Conservation (phyloP, 1,284 basidiomycete genomes). For the Trametes hirsuta region DNA sequence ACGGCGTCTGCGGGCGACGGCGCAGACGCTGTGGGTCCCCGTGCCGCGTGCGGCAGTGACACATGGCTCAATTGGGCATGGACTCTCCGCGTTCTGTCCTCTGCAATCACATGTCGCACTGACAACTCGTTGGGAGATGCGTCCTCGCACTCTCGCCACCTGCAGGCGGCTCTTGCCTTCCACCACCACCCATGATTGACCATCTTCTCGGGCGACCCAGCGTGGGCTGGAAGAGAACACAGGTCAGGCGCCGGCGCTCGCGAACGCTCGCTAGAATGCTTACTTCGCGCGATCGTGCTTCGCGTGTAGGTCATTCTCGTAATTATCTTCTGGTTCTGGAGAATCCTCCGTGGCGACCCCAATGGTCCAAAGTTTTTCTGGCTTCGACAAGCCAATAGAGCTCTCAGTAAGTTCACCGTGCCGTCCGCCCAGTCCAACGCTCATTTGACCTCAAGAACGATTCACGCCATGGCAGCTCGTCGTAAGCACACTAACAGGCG, state of each 20-base stretch:
- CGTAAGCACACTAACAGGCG: slow-evolving; percentile 79
- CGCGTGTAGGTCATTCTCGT: slow-evolving; percentile 76
- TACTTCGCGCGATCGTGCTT: neutral
- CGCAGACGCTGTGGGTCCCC: slow-evolving; percentile 14
- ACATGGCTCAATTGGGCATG: slow-evolving; percentile 7
- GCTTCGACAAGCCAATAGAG: slow-evolving; percentile 61
- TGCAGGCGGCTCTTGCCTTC: slow-evolving; percentile 9
- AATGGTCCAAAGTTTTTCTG: slow-evolving; percentile 67
- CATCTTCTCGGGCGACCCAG: slow-evolving; percentile 42
- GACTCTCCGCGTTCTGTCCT: slow-evolving; percentile 2
- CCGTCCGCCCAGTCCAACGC: neutral
- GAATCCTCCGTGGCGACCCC: slow-evolving; percentile 72
- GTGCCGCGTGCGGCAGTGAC: slow-evolving; percentile 5
- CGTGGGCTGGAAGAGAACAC: slow-evolving; percentile 42
- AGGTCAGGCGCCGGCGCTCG: slow-evolving; percentile 28
- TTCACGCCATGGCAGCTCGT: slow-evolving; percentile 97
- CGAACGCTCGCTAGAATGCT: neutral
- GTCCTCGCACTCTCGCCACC: neutral
- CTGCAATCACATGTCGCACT: slow-evolving; percentile 24
- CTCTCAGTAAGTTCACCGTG: slow-evolving; percentile 53
- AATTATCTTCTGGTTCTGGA: slow-evolving; percentile 88
- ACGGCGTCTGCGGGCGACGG: neutral
- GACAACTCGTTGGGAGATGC: neutral
- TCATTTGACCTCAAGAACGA: slow-evolving; percentile 51
- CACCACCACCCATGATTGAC: slow-evolving; percentile 40